A percentile compares a stretch with the other conserved stretches of the same genome.
These are phyloP conservation scores for Primulina huaijiensis DNA, from an alignment of 257 asterid genomes.

Conservation along the genomic window DNA sequence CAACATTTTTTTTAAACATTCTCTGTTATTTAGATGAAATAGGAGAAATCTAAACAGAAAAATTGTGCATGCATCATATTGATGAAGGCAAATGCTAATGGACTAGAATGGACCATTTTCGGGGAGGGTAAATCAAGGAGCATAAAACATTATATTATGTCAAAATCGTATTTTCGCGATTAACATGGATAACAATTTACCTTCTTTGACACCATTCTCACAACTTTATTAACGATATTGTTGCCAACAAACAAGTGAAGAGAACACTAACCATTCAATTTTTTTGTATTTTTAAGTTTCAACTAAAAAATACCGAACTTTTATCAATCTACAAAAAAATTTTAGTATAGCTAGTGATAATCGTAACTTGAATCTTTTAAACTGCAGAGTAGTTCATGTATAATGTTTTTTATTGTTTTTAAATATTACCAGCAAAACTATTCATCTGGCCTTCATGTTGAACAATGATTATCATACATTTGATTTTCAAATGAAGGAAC, in stretches of 20 bases:
- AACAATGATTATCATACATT: background rate
- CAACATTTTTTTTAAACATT: background rate
- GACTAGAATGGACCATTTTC: background rate
- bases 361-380: background rate
- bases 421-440: too few species aligned
- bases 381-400: too few species aligned
- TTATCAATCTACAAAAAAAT: background rate
- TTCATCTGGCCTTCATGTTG: background rate
- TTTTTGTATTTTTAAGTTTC: conserved; percentile 13
- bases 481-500: background rate
- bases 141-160: too few species aligned
- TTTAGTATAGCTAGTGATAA: background rate
- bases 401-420: too few species aligned
- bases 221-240: background rate
- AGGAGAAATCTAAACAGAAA: background rate
- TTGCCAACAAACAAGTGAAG: conserved; percentile 2
- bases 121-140: background rate
- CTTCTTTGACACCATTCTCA: background rate
- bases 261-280: conserved; percentile 5
- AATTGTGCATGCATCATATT: background rate
- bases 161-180: background rate
- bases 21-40: conserved; percentile 4
- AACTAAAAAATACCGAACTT: conserved; percentile 18
- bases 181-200: background rate
- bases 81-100: background rate